Percentiles rank a stretch among this genome's conserved stretches.
Evolutionary conservation across 306 rosid genomes (phyloP).

Genomic region (Morella rubra): DNA sequence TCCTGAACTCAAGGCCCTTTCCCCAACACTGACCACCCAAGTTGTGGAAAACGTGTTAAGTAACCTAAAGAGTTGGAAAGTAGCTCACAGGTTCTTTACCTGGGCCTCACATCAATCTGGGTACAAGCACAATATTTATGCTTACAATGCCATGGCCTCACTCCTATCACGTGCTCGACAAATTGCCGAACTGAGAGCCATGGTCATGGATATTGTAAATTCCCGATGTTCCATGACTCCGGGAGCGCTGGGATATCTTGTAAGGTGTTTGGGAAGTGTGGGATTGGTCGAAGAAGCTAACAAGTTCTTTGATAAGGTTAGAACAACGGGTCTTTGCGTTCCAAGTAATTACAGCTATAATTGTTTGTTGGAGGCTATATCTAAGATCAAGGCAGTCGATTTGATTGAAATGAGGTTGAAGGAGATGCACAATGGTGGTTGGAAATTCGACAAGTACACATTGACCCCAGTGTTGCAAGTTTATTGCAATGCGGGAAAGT

Average conservation of each 20-base stretch:
- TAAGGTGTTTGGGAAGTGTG: constrained; percentile 55
- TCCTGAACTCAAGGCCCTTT: constrained; percentile 41
- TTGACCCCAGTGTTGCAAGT: constrained; percentile 53
- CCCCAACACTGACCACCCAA: constrained; percentile 51
- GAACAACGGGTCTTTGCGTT: constrained; percentile 54
- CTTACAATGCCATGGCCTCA: constrained; percentile 72
- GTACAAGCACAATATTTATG: constrained; percentile 62
- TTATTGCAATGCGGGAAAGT: constrained; percentile 57
- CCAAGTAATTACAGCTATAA: constrained; percentile 61
- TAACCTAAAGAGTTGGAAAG: constrained; percentile 60
- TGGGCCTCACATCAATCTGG: constrained; percentile 67
- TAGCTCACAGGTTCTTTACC: constrained; percentile 56
- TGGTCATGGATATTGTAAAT: constrained; percentile 40
- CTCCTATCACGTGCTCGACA: constrained; percentile 56
- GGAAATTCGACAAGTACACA: constrained; percentile 54
- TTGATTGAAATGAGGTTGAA: constrained; percentile 58
- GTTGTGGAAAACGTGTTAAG: constrained; percentile 58
- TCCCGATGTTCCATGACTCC: constrained; percentile 61
- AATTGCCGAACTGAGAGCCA: constrained; percentile 35
- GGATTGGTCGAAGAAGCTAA: constrained; percentile 61
- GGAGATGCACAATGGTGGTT: constrained; percentile 57
- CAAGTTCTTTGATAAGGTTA: constrained; percentile 60
- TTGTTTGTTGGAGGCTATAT: constrained; percentile 62
- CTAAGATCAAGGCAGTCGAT: constrained; percentile 48
- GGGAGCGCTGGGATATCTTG: constrained; percentile 67